Conservation (phyloP, 305 asterid species). For the Fraxinus velutina region DNA sequence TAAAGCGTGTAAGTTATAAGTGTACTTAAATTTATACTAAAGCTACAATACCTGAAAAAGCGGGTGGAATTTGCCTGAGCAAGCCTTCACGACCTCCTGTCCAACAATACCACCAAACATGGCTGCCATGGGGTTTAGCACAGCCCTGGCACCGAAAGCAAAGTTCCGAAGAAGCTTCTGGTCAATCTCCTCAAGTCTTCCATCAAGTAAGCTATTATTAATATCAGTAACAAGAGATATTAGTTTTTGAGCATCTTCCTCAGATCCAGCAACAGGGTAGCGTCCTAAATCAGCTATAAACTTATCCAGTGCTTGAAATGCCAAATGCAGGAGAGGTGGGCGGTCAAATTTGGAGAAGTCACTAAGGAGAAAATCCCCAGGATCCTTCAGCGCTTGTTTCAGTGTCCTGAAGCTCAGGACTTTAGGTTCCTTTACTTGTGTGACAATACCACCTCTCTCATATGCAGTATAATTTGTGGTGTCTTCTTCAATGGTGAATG, state of each 20-base stretch:
- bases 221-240: slow-evolving; percentile 26
- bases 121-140: slow-evolving; percentile 48
- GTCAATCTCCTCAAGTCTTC: slow-evolving; percentile 31
- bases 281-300: slow-evolving; percentile 31
- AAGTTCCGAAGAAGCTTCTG: slow-evolving; percentile 31
- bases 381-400: slow-evolving; percentile 34
- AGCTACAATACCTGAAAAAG: slow-evolving; percentile 34
- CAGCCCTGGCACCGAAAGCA: slow-evolving; percentile 43
- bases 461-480: slow-evolving; percentile 29
- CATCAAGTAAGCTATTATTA: slow-evolving; percentile 28
- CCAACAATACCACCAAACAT: slow-evolving; percentile 48
- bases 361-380: slow-evolving; percentile 41
- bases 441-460: slow-evolving; percentile 40
- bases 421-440: slow-evolving; percentile 40
- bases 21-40: background rate
- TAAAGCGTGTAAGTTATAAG: background rate
- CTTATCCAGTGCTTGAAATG: slow-evolving; percentile 42
- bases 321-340: slow-evolving; percentile 39
- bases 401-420: slow-evolving; percentile 35
- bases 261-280: slow-evolving; percentile 41
- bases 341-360: slow-evolving; percentile 46
- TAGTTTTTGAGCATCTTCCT: slow-evolving; percentile 39
- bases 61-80: slow-evolving; percentile 49
- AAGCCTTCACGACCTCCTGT: slow-evolving; percentile 47
- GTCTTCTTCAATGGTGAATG: slow-evolving; percentile 38